Base-by-base conservation (phyloP, 352 stramenopile species). In the Bremia lactucae region DNA sequence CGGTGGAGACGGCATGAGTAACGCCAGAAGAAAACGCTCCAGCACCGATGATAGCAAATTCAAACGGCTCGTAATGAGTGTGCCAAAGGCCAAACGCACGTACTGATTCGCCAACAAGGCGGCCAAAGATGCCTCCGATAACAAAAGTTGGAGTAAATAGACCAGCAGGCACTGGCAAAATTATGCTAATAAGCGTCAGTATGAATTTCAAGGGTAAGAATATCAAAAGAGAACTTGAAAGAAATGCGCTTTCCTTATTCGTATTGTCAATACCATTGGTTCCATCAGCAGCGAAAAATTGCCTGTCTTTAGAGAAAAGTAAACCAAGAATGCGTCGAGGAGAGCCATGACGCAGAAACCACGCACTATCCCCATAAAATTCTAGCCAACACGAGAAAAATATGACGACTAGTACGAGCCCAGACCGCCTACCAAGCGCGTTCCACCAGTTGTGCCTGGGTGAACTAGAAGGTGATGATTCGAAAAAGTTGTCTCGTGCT, bases 11-110 rank as follows among this genome's bases (percentile, higher is more conserved):
- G 6, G 88, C 83, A 37, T 94, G 69, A 14, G 90, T 97, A n/a
- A 96, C 87, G 33, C 86, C 87, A 1, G 84, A 89, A 0, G 83
- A 87, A 39, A 96, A 95, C 7, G 85, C 84, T 2, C 82, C 87
- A 25, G 89, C 89, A 15, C 87, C 90, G 24, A 97, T 87, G 43
- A 97, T 83, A 13, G 88, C 83, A 49, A 89, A 97, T 60, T 95
- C 85, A 51, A 87, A 95, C n/a, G 83, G 82, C 46, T 93, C 59
- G 45, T 91, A 92, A 44, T 71, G 60, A 6, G 78, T 87, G 9
- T 49, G 40, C 23, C 83, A 49, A 9, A 86, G 40, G 13, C 71
- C 55, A 26, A 80, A 84, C 2, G 71, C 74, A 26, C 58, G 60
- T 48, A 91, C 79, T 5, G 73, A 67, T 57, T 88, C 79, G 14